These are phyloP conservation scores for Lachnellula arida DNA, from an alignment of 2,329 filamentous ascomycete genomes.

Conservation along the genomic window DNA sequence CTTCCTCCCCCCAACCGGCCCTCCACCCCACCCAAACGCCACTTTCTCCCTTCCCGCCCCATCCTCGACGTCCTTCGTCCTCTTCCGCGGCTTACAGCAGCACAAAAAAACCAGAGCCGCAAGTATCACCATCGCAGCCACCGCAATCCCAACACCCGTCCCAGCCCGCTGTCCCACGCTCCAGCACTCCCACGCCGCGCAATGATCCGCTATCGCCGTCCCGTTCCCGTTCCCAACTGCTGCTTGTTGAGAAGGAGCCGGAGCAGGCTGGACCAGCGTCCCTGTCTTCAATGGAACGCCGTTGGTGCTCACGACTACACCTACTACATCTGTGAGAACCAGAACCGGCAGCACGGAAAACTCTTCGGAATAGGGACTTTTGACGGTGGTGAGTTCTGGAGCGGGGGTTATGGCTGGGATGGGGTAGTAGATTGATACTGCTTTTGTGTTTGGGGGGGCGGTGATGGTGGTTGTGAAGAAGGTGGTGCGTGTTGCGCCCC, in stretches of 20 bases:
- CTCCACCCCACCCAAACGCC: not conserved
- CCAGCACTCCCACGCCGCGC: constrained; percentile 13
- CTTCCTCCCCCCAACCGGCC: not conserved
- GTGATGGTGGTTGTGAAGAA: constrained; percentile 14
- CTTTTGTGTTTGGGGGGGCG: not conserved
- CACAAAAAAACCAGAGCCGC: constrained; percentile 1
- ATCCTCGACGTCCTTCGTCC: not conserved
- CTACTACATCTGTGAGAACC: constrained; percentile 16
- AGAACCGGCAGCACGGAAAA: constrained; percentile 4
- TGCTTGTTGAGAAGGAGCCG: not conserved
- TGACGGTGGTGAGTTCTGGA: constrained; percentile 5
- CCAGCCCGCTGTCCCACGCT: constrained; percentile 1
- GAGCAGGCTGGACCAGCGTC: constrained; percentile 10
- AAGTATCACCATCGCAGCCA: not conserved
- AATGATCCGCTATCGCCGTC: not conserved
- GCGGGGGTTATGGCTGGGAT: not conserved
- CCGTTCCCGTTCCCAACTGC: not conserved
- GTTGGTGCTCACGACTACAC: constrained; percentile 5
- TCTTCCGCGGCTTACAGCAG: constrained; percentile 1
- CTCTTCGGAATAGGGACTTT: not conserved
- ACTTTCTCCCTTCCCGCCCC: not conserved
- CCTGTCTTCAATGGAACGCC: constrained; percentile 4
- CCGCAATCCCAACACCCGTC: not conserved
- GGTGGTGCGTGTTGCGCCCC: constrained; percentile 10
- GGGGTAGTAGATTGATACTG: constrained; percentile 10